Percentiles rank a stretch among this genome's conserved stretches.
Evolutionary conservation across 1,284 basidiomycete genomes (phyloP).

Genomic region (Naganishia cerealis): DNA sequence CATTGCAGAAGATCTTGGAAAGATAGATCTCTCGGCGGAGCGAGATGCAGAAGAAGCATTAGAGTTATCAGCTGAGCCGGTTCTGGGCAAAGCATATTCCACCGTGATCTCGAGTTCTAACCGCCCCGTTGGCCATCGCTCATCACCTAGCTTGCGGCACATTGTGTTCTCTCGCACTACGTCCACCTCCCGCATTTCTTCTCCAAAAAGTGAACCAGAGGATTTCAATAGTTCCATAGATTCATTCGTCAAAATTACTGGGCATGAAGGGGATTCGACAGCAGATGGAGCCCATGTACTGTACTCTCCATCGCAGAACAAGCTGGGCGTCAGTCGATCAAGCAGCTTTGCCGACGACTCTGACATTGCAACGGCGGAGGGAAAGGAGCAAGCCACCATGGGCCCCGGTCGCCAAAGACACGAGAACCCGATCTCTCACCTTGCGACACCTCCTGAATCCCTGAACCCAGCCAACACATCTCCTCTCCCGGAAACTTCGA

Average conservation of each 20-base stretch:
- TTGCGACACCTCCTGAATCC: not conserved
- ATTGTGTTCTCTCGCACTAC: conserved; percentile 20
- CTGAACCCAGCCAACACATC: not conserved
- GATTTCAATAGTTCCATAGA: conserved; percentile 7
- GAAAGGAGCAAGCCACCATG: too few species aligned
- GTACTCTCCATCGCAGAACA: not conserved
- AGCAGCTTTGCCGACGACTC: too few species aligned
- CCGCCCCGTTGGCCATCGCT: conserved; percentile 16
- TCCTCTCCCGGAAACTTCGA: not conserved
- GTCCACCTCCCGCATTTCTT: conserved; percentile 2
- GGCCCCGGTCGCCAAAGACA: too few species aligned
- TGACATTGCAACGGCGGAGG: too few species aligned
- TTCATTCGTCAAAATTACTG: conserved; percentile 13
- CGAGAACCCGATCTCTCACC: too few species aligned
- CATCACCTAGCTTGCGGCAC: conserved; percentile 10
- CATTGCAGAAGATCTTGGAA: not conserved
- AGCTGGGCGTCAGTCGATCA: not conserved
- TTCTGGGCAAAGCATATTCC: not conserved
- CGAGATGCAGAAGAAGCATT: not conserved
- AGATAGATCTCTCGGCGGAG: not conserved
- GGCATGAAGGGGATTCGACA: not conserved
- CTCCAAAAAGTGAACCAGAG: not conserved
- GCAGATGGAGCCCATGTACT: not conserved
- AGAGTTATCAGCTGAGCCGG: not conserved
- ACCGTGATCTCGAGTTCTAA: conserved; percentile 12